A percentile compares a stretch with the other conserved stretches of the same genome.
These are phyloP conservation scores for Sesbania bispinosa DNA, from an alignment of 306 rosid genomes.

Conservation along the genomic window DNA sequence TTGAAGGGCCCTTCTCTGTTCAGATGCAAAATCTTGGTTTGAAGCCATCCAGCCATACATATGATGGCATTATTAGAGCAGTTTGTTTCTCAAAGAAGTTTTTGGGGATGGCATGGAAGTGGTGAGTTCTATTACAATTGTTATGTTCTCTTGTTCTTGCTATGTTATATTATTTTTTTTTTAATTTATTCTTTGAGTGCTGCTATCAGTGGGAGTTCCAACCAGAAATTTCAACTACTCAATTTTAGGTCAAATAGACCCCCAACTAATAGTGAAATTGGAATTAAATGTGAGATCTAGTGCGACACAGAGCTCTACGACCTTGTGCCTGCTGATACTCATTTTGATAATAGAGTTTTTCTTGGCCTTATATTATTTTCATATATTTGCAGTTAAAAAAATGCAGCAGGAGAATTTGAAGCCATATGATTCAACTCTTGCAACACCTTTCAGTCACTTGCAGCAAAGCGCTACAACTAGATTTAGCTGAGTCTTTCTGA, in stretches of 20 bases:
- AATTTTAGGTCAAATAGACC: not conserved
- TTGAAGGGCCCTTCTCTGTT: slow-evolving; percentile 34
- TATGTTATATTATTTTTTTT: not conserved
- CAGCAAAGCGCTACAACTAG: slow-evolving; percentile 59
- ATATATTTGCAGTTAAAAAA: slow-evolving; percentile 53
- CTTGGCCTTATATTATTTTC: slow-evolving; percentile 21
- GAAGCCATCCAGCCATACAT: slow-evolving; percentile 58
- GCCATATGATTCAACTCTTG: slow-evolving; percentile 65
- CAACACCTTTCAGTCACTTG: slow-evolving; percentile 58
- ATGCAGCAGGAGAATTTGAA: slow-evolving; percentile 65
- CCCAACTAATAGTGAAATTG: slow-evolving; percentile 10
- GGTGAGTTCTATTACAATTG: slow-evolving; percentile 46
- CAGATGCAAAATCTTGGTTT: slow-evolving; percentile 83
- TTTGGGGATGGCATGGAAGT: slow-evolving; percentile 47
- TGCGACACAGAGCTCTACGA: not conserved
- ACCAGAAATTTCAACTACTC: not conserved
- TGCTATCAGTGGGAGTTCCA: slow-evolving; percentile 14
- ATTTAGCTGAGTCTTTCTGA: slow-evolving; percentile 71
- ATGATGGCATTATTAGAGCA: slow-evolving; percentile 62
- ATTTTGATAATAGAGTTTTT: slow-evolving; percentile 4
- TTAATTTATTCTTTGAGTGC: not conserved
- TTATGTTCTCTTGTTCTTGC: slow-evolving; percentile 10
- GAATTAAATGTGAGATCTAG: slow-evolving; percentile 17
- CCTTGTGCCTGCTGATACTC: slow-evolving; percentile 4
- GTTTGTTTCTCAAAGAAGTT: slow-evolving; percentile 47